Evolutionary conservation across 345 rosid genomes (phyloP).

Genomic region (Clarkia xantiana): DNA sequence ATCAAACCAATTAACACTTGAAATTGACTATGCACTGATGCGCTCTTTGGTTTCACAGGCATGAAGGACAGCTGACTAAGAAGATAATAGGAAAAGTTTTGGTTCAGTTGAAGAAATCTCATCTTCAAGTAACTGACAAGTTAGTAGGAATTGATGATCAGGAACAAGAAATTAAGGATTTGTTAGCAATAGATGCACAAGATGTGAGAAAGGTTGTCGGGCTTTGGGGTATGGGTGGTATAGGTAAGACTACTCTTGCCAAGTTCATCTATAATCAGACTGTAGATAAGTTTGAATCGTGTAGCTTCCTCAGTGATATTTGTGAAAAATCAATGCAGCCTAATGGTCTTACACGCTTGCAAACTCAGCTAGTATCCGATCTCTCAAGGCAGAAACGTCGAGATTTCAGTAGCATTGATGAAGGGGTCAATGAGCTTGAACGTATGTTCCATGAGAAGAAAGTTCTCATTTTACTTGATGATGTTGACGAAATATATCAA

Average conservation of each 20-base stretch:
- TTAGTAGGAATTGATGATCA: slow-evolving; percentile 1
- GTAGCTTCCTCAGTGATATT: background rate
- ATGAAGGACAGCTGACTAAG: background rate
- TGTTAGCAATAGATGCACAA: background rate
- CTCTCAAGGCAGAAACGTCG: background rate
- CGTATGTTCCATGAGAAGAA: background rate
- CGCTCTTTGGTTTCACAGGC: slow-evolving; percentile 1
- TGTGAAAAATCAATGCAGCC: background rate
- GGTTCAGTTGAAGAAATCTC: background rate
- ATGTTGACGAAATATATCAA: background rate
- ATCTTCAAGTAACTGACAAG: background rate
- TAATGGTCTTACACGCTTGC: background rate
- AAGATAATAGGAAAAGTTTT: no score
- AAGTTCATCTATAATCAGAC: background rate
- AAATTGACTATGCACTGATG: no score
- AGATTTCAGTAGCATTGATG: background rate
- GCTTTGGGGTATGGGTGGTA: background rate
- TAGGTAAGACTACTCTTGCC: slow-evolving; percentile 2
- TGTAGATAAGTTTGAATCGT: background rate
- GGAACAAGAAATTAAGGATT: background rate
- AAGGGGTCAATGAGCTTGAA: background rate
- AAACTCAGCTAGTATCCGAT: background rate
- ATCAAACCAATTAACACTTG: no score
- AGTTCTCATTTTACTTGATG: slow-evolving; percentile 4
- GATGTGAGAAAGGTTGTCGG: slow-evolving; percentile 2